Evolutionary conservation across 164 flowering plant genomes (phyloP), one percentile per base, ranked within the genome.

Genomic region (Echeveria elegans): DNA sequence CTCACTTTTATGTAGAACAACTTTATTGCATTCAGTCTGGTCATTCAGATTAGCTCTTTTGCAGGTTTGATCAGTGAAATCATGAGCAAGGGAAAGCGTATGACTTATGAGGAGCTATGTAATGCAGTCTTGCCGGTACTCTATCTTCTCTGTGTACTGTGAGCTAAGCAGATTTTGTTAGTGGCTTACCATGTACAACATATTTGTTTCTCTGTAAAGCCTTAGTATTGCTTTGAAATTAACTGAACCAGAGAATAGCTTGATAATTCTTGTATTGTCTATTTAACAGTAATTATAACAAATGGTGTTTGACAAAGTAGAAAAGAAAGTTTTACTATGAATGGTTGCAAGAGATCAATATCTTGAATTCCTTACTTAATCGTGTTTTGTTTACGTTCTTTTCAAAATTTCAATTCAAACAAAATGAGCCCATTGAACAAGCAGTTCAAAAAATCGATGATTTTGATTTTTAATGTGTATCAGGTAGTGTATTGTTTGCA

Each of bases 71-170:
- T 92, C 52, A 83, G 85, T 73, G 92, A 88, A 64, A 95, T 95
- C 47, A 87, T 92, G 94, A 89, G 90, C 77, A 85, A 84, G 73
- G 96, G 94, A 63, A 79, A 72, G 80, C 80, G 89, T 26, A 87
- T 92, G 92, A 82, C 96, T 6, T 85, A 85, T 75, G 97, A 92
- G 72, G 97, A 92, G 70, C 94, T 92, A 24, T 95, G 97, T 74
- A 76, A 88, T 79, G 90, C 87, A 36, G 97, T 91, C 64, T 77
- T 87, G 64, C 97, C 99, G 67, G 97, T 94, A 88, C 71, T 77
- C 12, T 63, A 71, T 11, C 71, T 41, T 63, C 48, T 43, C 43
- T 70, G 10, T 5, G 40, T 45, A n/a, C n/a, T 45, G 2, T 28
- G 31, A 56, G 18, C 16, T 56, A 28, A 2, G 11, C 14, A 53